Conservation (phyloP, 768 basidiomycete species). For the Leccinum fibrillosum region DNA sequence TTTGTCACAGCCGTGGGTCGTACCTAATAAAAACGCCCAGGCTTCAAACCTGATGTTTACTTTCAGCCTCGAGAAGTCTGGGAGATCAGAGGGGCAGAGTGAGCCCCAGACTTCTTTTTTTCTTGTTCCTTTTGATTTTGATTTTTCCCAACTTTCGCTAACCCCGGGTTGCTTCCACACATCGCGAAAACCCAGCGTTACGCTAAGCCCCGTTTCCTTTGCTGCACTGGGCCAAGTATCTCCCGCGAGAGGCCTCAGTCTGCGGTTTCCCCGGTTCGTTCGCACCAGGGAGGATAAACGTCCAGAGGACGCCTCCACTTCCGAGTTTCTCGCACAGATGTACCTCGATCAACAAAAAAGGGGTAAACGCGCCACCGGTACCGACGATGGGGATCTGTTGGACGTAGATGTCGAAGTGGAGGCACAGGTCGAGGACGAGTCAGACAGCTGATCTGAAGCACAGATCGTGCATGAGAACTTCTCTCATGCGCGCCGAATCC, state of each 20-base stretch:
- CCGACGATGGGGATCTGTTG: constrained; percentile 59
- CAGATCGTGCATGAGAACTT: background rate
- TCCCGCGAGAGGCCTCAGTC: constrained; percentile 61
- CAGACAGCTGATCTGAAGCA: constrained; percentile 17
- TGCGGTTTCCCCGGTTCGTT: constrained; percentile 89
- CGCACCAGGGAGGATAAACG: constrained; percentile 69
- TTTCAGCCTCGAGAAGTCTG: constrained; percentile 77
- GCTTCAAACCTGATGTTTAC: constrained; percentile 62
- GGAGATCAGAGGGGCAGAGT: constrained; percentile 85
- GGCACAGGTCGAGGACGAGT: constrained; percentile 29
- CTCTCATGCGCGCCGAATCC: background rate
- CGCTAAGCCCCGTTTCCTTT: constrained; percentile 80
- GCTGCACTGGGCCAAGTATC: constrained; percentile 68
- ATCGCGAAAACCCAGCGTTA: constrained; percentile 47
- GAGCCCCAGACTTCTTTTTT: constrained; percentile 13
- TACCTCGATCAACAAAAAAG: constrained; percentile 60
- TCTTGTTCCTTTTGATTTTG: background rate
- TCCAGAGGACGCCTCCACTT: constrained; percentile 69
- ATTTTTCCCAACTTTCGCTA: background rate
- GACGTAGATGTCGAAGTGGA: constrained; percentile 44
- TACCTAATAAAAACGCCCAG: constrained; percentile 30
- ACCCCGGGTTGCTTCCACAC: background rate
- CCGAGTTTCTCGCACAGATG: constrained; percentile 65
- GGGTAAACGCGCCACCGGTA: constrained; percentile 31
- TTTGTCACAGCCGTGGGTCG: background rate